phyloP scores from a whole-genome alignment of 352 stramenopile species.

The Phytophthora agathidicida region DNA sequence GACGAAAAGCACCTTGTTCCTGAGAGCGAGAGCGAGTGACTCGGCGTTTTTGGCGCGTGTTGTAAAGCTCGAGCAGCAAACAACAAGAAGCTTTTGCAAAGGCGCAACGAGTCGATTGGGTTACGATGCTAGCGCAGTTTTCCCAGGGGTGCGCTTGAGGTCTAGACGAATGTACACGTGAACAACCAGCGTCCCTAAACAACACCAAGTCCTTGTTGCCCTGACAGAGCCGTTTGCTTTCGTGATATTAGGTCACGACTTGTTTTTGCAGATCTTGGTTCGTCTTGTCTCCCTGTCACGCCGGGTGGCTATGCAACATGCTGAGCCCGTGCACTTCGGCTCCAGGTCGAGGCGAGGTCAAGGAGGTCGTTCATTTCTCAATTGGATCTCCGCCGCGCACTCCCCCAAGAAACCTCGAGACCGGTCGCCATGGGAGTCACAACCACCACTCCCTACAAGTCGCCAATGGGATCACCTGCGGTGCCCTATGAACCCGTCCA shows the following conservation, averaged over 20 bases:
- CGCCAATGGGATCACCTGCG: conserved; percentile 24
- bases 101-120: no score
- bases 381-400: conserved; percentile 15
- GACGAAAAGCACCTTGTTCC: no score
- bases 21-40: no score
- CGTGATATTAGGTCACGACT: conserved; percentile 19
- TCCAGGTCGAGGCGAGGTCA: not conserved
- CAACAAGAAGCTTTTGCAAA: no score
- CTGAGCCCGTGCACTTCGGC: conserved; percentile 10
- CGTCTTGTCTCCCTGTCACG: conserved; percentile 5
- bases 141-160: not conserved
- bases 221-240: conserved; percentile 14
- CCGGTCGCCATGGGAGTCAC: conserved; percentile 20
- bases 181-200: no score
- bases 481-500: conserved; percentile 23
- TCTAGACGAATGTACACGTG: conserved; percentile 12
- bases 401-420: conserved; percentile 8
- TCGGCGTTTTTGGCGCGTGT: no score
- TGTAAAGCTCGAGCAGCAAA: no score
- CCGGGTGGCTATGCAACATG: conserved; percentile 12
- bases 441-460: conserved; percentile 30
- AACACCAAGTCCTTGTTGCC: conserved; percentile 5
- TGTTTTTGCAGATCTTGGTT: conserved; percentile 27
- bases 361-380: conserved; percentile 22
- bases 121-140: no score